Percentiles rank a stretch among this genome's conserved stretches.
These are phyloP conservation scores for Serendipita vermifera DNA, from an alignment of 768 basidiomycete species.

Conservation along the genomic window DNA sequence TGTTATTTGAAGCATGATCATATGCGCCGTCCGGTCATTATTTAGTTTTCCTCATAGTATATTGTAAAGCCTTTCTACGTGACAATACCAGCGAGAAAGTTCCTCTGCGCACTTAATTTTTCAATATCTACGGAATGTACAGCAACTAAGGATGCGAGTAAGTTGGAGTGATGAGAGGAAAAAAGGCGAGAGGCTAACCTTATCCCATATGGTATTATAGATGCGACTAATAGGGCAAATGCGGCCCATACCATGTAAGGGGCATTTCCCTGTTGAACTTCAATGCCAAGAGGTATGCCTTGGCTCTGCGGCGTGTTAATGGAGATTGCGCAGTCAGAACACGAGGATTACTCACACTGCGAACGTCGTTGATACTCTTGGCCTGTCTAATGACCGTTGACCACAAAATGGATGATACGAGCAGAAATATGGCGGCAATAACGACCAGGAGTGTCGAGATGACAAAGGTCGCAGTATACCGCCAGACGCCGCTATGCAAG, in stretches of 20 bases:
- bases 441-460: conserved; percentile 51
- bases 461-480: conserved; percentile 53
- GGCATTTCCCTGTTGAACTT: conserved; percentile 46
- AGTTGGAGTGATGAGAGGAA: background rate
- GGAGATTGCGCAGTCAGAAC: background rate
- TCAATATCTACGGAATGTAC: conserved; percentile 57
- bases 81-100: background rate
- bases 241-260: conserved; percentile 63
- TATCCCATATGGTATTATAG: conserved; percentile 62
- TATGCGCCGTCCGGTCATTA: too few species aligned
- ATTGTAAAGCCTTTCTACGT: background rate
- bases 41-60: too few species aligned
- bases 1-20: background rate
- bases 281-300: conserved; percentile 44
- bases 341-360: conserved; percentile 25
- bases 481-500: conserved; percentile 45
- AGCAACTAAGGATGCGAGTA: conserved; percentile 38
- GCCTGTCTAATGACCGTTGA: conserved; percentile 57
- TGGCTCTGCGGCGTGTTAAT: conserved; percentile 18
- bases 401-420: conserved; percentile 66
- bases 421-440: conserved; percentile 44
- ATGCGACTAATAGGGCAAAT: conserved; percentile 50
- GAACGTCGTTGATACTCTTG: conserved; percentile 41
- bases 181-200: conserved; percentile 35
- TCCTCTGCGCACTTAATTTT: conserved; percentile 15